phyloP scores from a whole-genome alignment of 768 basidiomycete genomes.

The Tricholoma matsutake region DNA sequence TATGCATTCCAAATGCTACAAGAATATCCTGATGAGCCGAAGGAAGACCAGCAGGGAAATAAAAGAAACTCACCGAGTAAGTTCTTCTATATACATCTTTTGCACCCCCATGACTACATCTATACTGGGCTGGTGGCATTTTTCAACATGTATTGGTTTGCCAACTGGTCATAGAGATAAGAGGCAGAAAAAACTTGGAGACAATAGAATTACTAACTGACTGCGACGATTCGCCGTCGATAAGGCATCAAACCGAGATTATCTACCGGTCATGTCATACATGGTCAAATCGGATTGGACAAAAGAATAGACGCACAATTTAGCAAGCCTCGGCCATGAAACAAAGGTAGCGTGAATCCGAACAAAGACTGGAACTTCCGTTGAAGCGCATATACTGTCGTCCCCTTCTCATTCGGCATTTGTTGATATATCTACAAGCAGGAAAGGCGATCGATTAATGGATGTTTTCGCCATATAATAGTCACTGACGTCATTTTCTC shows the following conservation, averaged over 20 bases:
- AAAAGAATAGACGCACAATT: slow-evolving; percentile 65
- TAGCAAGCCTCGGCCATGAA: slow-evolving; percentile 91
- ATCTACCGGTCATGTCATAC: slow-evolving; percentile 44
- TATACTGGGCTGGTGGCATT: slow-evolving; percentile 76
- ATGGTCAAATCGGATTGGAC: neutral
- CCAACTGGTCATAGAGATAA: slow-evolving; percentile 56
- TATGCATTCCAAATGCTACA: slow-evolving; percentile 92
- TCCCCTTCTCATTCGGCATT: slow-evolving; percentile 94
- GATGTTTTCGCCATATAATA: neutral
- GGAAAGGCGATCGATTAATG: neutral
- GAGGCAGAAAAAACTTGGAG: neutral
- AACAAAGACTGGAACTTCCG: slow-evolving; percentile 90
- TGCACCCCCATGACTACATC: slow-evolving; percentile 82
- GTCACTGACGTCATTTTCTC: slow-evolving; percentile 88
- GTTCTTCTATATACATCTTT: slow-evolving; percentile 84
- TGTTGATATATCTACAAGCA: slow-evolving; percentile 86
- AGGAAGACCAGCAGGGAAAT: neutral
- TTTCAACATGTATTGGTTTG: slow-evolving; percentile 75
- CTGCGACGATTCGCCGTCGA: slow-evolving; percentile 91
- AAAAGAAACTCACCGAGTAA: slow-evolving; percentile 63
- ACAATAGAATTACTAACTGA: slow-evolving; percentile 60
- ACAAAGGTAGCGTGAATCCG: slow-evolving; percentile 96
- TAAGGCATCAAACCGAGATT: slow-evolving; percentile 96
- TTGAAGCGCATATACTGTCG: slow-evolving; percentile 81
- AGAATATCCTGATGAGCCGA: neutral